A percentile compares a stretch with the other conserved stretches of the same genome.
phyloP scores from a whole-genome alignment of 495 filamentous ascomycete species.

The Diplogelasinospora grovesii region DNA sequence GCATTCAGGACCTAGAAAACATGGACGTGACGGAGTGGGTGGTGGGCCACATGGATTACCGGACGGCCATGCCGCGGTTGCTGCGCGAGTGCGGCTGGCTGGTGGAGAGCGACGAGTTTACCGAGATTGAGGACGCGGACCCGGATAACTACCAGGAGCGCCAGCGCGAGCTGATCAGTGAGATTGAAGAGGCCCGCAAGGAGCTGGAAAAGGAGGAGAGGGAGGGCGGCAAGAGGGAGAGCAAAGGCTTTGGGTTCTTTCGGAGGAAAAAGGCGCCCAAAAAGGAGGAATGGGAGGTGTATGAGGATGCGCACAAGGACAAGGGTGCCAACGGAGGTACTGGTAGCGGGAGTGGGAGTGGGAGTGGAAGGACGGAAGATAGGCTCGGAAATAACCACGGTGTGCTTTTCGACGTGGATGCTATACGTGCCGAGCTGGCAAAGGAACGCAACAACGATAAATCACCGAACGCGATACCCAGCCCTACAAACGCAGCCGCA shows the following conservation, averaged over 20 bases:
- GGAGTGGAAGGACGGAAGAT: conserved; percentile 31
- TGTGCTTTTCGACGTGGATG: conserved; percentile 93
- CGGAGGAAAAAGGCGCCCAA: conserved; percentile 60
- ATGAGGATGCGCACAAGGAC: conserved; percentile 50
- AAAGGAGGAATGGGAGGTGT: conserved; percentile 94
- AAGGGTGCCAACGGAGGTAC: conserved; percentile 18
- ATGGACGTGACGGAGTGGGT: conserved; percentile 81
- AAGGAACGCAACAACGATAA: conserved; percentile 44
- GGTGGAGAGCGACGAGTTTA: conserved; percentile 88
- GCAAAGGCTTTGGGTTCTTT: conserved; percentile 65
- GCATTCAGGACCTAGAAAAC: conserved; percentile 78
- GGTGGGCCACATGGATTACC: conserved; percentile 94
- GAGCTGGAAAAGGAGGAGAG: conserved; percentile 69
- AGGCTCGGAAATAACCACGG: conserved; percentile 42
- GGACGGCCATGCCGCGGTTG: conserved; percentile 80
- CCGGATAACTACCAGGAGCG: conserved; percentile 84
- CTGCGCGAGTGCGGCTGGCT: conserved; percentile 77
- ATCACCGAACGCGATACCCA: too few relatives aligned
- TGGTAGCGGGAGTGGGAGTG: too few relatives aligned
- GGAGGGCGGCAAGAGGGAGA: conserved; percentile 32
- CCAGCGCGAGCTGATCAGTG: conserved; percentile 88
- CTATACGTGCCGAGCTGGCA: conserved; percentile 79
- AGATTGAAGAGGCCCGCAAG: conserved; percentile 91
- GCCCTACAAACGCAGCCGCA: too few relatives aligned
- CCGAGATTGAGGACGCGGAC: conserved; percentile 95